A percentile compares a stretch with the other conserved stretches of the same genome.
Evolutionary conservation across 1,284 basidiomycete genomes (phyloP).

Genomic region (Cerrena zonata): DNA sequence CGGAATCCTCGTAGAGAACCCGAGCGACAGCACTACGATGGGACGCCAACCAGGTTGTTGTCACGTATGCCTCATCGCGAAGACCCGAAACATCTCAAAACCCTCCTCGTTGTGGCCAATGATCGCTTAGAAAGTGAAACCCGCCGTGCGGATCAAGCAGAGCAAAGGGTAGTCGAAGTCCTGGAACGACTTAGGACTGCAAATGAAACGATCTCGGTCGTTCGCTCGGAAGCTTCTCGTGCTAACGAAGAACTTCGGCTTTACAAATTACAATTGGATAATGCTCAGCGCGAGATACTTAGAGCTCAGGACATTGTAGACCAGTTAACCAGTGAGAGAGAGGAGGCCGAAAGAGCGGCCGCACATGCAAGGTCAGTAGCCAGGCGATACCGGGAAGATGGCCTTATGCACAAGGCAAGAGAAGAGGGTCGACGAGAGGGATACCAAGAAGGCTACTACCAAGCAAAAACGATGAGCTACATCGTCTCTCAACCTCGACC

Average conservation of each 20-base stretch:
- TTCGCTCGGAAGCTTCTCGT: conserved; percentile 36
- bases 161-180: conserved; percentile 40
- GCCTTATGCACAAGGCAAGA: conserved; percentile 33
- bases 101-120: conserved; percentile 32
- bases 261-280: conserved; percentile 42
- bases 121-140: conserved; percentile 41
- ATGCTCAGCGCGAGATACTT: conserved; percentile 42
- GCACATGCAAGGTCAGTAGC: conserved; percentile 38
- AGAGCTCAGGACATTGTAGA: conserved; percentile 43
- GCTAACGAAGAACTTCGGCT: conserved; percentile 39
- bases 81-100: conserved; percentile 34
- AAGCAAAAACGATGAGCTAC: conserved; percentile 24
- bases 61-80: conserved; percentile 25
- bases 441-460: conserved; percentile 35
- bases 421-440: conserved; percentile 41
- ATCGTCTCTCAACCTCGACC: conserved; percentile 14
- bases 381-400: conserved; percentile 39
- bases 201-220: conserved; percentile 35
- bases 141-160: conserved; percentile 39
- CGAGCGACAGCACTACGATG: conserved; percentile 15
- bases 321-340: conserved; percentile 33
- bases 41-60: conserved; percentile 26
- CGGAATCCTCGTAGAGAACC: conserved; percentile 10
- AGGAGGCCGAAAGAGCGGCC: conserved; percentile 42
- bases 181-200: conserved; percentile 36